A percentile compares a stretch with the other conserved stretches of the same genome.
phyloP scores from a whole-genome alignment of 2,329 filamentous ascomycete species.

The Onygena corvina region DNA sequence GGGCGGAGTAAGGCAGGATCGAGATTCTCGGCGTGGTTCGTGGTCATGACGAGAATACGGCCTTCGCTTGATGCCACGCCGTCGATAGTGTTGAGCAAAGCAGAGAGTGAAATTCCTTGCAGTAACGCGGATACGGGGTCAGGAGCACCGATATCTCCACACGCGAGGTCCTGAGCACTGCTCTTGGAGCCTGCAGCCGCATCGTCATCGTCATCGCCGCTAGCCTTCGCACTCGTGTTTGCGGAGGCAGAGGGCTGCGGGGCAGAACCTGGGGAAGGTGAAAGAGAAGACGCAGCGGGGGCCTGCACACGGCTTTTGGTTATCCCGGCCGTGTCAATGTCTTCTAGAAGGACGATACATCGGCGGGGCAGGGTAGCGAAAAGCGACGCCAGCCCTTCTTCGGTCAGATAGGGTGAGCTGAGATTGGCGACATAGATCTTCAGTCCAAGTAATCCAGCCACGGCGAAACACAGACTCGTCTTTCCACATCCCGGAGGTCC shows the following conservation, averaged over 20 bases:
- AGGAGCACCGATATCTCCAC: conserved; percentile 9
- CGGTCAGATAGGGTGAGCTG: conserved; percentile 49
- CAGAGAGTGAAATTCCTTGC: conserved; percentile 50
- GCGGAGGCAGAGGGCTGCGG: neutral
- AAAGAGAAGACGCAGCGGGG: conserved; percentile 1
- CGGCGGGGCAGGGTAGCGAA: conserved; percentile 56
- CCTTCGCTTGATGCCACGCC: conserved; percentile 59
- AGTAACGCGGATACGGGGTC: conserved; percentile 1
- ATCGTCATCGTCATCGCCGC: neutral
- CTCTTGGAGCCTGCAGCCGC: too few relatives aligned
- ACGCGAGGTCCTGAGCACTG: too few relatives aligned
- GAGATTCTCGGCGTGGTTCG: conserved; percentile 53
- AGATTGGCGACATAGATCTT: conserved; percentile 55
- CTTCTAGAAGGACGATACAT: conserved; percentile 63
- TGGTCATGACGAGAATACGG: conserved; percentile 61
- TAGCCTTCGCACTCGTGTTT: neutral
- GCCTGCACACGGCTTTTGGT: conserved; percentile 40
- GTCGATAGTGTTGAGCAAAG: conserved; percentile 57
- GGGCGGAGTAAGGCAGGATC: conserved; percentile 54
- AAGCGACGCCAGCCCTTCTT: conserved; percentile 52
- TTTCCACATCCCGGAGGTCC: conserved; percentile 60
- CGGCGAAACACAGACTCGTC: conserved; percentile 54
- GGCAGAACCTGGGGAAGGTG: conserved; percentile 20
- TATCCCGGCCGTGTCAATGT: conserved; percentile 62
- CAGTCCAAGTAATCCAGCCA: conserved; percentile 54